Percentiles rank a stretch among this genome's conserved stretches.
These are phyloP conservation scores for Linum trigynum DNA, from an alignment of 345 rosid species.

Conservation along the genomic window DNA sequence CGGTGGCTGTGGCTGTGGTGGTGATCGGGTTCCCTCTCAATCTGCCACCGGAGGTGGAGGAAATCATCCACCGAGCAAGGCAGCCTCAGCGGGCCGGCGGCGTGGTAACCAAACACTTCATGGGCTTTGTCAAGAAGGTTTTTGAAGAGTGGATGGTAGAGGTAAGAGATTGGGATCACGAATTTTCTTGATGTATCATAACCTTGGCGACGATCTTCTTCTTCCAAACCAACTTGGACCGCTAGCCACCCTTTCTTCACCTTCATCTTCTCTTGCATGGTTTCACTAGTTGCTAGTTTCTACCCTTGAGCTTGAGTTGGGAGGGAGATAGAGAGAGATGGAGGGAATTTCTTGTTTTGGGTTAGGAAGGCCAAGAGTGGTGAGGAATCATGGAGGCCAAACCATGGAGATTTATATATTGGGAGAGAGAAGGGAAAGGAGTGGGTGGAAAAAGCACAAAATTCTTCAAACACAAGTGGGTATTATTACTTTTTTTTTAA, in stretches of 20 bases:
- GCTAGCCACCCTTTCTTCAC: constrained; percentile 48
- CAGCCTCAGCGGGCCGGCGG: constrained; percentile 30
- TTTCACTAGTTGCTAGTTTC: too few relatives aligned
- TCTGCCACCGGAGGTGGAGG: constrained; percentile 34
- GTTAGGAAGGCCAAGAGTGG: not conserved
- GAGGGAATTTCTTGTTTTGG: not conserved
- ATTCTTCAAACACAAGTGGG: not conserved
- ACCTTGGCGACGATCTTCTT: constrained; percentile 21
- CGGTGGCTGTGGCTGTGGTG: constrained; percentile 15
- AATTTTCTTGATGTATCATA: constrained; percentile 16
- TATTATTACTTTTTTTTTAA: too few relatives aligned
- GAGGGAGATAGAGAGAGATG: not conserved
- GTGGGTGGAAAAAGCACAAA: not conserved
- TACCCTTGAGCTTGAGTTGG: not conserved
- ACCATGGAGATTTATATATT: not conserved
- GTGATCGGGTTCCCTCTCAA: constrained; percentile 22
- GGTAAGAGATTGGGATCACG: constrained; percentile 35
- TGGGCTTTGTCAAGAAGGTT: constrained; percentile 33
- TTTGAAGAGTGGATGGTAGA: constrained; percentile 44
- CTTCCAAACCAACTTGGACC: constrained; percentile 31
- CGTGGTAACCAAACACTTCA: constrained; percentile 36
- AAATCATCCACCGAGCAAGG: constrained; percentile 42
- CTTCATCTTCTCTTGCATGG: constrained; percentile 22
- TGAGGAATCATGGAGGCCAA: not conserved
- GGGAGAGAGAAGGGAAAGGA: not conserved